Conservation (phyloP, 495 filamentous ascomycete species). For the Hypoxylon fragiforme region DNA sequence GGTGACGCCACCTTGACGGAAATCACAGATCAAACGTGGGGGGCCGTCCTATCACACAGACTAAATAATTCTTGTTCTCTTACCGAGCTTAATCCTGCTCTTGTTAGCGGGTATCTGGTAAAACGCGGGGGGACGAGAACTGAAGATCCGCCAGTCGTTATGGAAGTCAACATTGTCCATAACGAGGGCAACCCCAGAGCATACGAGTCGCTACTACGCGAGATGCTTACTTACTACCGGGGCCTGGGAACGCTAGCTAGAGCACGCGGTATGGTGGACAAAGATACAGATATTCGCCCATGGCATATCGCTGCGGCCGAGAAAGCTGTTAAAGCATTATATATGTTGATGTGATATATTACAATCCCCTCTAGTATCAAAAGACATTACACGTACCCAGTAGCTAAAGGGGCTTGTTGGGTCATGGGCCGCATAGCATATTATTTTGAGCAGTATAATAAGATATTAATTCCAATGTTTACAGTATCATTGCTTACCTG, state of each 20-base stretch:
- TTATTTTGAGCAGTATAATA: neutral
- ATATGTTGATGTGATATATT: conserved; percentile 55
- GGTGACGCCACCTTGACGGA: conserved; percentile 77
- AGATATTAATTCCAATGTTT: neutral
- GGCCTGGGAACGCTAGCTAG: conserved; percentile 74
- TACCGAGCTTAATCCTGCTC: conserved; percentile 63
- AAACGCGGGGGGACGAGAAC: conserved; percentile 67
- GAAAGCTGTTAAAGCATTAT: conserved; percentile 63
- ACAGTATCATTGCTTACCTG: neutral
- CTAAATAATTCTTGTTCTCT: conserved; percentile 67
- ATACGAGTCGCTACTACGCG: conserved; percentile 66
- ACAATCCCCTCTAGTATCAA: neutral
- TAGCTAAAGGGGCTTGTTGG: no score
- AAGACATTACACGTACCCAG: neutral
- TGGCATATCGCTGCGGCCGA: conserved; percentile 86
- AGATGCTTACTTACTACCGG: conserved; percentile 74
- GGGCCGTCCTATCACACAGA: conserved; percentile 70
- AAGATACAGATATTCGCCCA: conserved; percentile 67
- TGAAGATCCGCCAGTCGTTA: conserved; percentile 63
- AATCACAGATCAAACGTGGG: conserved; percentile 79
- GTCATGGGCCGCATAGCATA: no score
- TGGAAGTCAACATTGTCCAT: conserved; percentile 70
- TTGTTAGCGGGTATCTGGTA: conserved; percentile 75
- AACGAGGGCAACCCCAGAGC: conserved; percentile 53
- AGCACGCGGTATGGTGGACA: conserved; percentile 65